A percentile compares a stretch with the other conserved stretches of the same genome.
Evolutionary conservation across 805 yeast genomes (phyloP).

Genomic region (Saturnispora dispora): DNA sequence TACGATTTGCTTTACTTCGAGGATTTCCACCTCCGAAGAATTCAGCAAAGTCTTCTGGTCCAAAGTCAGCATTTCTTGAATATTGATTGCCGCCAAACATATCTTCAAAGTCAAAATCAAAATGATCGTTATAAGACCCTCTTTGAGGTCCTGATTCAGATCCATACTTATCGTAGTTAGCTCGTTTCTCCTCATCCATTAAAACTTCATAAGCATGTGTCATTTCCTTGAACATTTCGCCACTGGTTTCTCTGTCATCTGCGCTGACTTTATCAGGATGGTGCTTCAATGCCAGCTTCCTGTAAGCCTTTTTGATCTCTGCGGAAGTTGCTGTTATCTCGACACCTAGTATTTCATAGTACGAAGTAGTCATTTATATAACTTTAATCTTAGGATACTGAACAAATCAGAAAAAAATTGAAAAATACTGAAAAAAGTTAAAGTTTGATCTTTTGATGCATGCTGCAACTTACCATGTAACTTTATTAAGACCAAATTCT

Average conservation of each 20-base stretch:
- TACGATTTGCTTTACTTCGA: conserved; percentile 3
- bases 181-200: conserved; percentile 56
- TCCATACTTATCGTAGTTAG: conserved; percentile 42
- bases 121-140: conserved; percentile 11
- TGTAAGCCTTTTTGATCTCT: conserved; percentile 79
- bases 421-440: too few relatives aligned
- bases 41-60: conserved; percentile 69
- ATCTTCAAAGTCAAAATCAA: conserved; percentile 14
- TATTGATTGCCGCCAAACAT: conserved; percentile 23
- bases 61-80: conserved; percentile 31
- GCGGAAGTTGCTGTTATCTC: conserved; percentile 35
- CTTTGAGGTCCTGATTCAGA: conserved; percentile 21
- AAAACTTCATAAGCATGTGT: conserved; percentile 79
- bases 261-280: conserved; percentile 75
- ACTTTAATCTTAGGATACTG: not conserved
- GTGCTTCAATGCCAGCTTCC: conserved; percentile 68
- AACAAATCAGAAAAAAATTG: not conserved
- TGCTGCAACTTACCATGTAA: too few relatives aligned
- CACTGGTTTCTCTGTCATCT: conserved; percentile 56
- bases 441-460: too few relatives aligned
- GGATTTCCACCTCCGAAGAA: conserved; percentile 40
- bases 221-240: conserved; percentile 71
- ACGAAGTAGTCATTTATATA: conserved; percentile 2
- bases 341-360: conserved; percentile 18
- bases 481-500: too few relatives aligned